Evolutionary conservation across 805 yeast genomes (phyloP), one percentile per base, ranked within the genome.

Genomic region (Saccharomyces eubayanus): DNA sequence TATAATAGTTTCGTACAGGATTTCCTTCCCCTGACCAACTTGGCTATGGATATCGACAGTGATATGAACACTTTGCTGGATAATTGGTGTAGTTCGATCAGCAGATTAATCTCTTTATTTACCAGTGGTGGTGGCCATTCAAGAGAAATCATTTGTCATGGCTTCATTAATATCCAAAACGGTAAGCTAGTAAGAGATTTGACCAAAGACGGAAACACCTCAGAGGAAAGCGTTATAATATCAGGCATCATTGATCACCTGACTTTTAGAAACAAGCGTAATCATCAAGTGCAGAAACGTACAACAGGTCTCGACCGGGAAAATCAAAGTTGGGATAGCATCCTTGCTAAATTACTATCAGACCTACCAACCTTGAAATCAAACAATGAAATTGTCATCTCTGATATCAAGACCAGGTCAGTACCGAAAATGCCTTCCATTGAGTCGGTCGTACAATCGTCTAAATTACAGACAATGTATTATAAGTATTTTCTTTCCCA

Each of bases 231-330:
- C 48, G 72, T 81, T 1, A 64, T 83, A 24, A 74, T 84, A 6
- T 82, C 87, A 62, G 94, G 91, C 1, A 72, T 85, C 1, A 77
- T 84, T 28, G 91, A 85, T 65, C 77, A 77, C 55, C 55, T 83
- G 16, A 53, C 55, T 36, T 70, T 61, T n/a, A 51, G 49, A 11
- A 30, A 36, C 9, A 55, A 48, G 29, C 28, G n/a, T 16, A 16
- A 9, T 16, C 43, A 36, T 16, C 43, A 36, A 36, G 21, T 16
- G 20, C 61, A 61, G 48, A 29, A 45, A 51, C 5, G 43, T 12
- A 3, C 24, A 9, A 16, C 11, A 8, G 24, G 16, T 16, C 43
- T 36, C 16, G 43, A 36, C 16, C 16, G 24, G 6, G 21, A 36
- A n/a, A 3, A 16, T 8, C 43, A 36, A 16, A 36, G 43, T 11